phyloP scores from a whole-genome alignment of 108 stramenopile species.

The Cyclotella atomus region DNA sequence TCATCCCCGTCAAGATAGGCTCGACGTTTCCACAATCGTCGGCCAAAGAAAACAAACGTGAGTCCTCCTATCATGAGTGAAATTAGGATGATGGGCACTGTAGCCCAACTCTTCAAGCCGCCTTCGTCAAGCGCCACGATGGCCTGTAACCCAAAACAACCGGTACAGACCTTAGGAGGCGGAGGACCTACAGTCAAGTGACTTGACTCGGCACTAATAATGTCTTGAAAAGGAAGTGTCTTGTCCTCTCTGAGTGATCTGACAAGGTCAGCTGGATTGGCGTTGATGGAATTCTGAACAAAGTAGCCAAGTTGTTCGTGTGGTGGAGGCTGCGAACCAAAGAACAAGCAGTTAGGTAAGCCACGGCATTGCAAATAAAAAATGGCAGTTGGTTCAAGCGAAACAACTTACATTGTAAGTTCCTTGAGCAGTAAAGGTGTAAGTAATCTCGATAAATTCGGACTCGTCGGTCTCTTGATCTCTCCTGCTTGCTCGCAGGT shows the following conservation, averaged over 20 bases:
- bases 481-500: background rate
- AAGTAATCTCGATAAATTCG: slow-evolving; percentile 16
- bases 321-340: slow-evolving; percentile 25
- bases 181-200: slow-evolving; percentile 28
- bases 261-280: slow-evolving; percentile 3
- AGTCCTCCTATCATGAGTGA: slow-evolving; percentile 14
- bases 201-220: slow-evolving; percentile 6
- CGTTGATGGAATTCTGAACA: slow-evolving; percentile 27
- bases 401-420: slow-evolving; percentile 2
- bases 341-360: background rate
- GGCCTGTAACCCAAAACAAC: background rate
- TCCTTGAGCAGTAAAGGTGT: slow-evolving; percentile 31
- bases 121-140: background rate
- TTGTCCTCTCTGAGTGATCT: slow-evolving; percentile 4
- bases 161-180: background rate
- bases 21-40: slow-evolving; percentile 12
- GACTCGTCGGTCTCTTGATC: slow-evolving; percentile 12
- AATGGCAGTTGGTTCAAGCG: background rate
- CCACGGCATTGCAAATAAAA: background rate
- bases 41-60: slow-evolving; percentile 20
- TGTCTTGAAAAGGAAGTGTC: slow-evolving; percentile 22
- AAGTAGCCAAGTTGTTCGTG: slow-evolving; percentile 25
- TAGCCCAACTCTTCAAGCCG: slow-evolving; percentile 22
- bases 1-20: background rate
- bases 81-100: slow-evolving; percentile 25